Evolutionary conservation across 2,329 filamentous ascomycete species (phyloP).

Genomic region (Phoma herbarum): DNA sequence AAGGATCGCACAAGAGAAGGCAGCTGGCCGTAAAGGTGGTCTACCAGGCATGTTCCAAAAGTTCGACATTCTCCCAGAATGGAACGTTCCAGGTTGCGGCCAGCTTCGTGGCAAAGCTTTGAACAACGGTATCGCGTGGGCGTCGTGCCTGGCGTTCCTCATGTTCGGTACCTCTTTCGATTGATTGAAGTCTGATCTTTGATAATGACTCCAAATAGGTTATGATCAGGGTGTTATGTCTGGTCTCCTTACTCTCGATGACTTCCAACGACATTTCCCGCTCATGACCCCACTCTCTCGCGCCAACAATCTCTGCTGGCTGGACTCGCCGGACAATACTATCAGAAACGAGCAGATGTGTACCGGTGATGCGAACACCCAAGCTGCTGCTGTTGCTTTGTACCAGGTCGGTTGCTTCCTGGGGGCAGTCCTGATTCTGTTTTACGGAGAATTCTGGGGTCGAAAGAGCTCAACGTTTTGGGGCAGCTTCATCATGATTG

Average conservation of each 20-base stretch:
- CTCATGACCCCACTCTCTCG: slow-evolving; percentile 27
- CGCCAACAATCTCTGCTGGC: slow-evolving; percentile 27
- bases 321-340: slow-evolving; percentile 22
- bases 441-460: slow-evolving; percentile 65
- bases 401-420: slow-evolving; percentile 53
- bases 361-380: slow-evolving; percentile 27
- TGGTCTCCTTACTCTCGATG: slow-evolving; percentile 69
- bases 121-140: slow-evolving; percentile 29
- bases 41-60: slow-evolving; percentile 16
- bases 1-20: slow-evolving; percentile 11
- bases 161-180: slow-evolving; percentile 48
- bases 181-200: neutral
- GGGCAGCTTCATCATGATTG: slow-evolving; percentile 57
- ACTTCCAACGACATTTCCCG: slow-evolving; percentile 58
- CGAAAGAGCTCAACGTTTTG: slow-evolving; percentile 48
- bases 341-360: slow-evolving; percentile 24
- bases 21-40: slow-evolving; percentile 2
- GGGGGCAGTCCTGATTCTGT: slow-evolving; percentile 47
- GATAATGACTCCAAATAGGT: slow-evolving; percentile 26
- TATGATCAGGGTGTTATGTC: slow-evolving; percentile 74
- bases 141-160: slow-evolving; percentile 38
- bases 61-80: slow-evolving; percentile 29
- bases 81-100: slow-evolving; percentile 25
- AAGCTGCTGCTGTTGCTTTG: slow-evolving; percentile 27
- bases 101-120: slow-evolving; percentile 24